phyloP scores from a whole-genome alignment of 2,329 filamentous ascomycete genomes.

The Trichophyton benhamiae region DNA sequence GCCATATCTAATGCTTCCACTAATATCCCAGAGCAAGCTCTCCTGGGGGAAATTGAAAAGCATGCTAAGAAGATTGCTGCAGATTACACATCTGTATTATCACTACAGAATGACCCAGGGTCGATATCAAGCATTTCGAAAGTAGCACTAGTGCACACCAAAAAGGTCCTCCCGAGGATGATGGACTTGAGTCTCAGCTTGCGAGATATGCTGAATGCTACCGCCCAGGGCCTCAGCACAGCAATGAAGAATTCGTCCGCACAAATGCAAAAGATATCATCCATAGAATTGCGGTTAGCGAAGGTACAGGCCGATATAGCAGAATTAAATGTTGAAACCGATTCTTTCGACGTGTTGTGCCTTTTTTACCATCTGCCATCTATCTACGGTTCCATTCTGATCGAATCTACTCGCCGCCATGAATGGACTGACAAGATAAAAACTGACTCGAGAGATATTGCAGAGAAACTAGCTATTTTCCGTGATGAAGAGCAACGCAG shows the following conservation, averaged over 20 bases:
- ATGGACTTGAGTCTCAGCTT: constrained; percentile 45
- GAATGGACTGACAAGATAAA: constrained; percentile 92
- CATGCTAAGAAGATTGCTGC: constrained; percentile 75
- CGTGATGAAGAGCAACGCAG: constrained; percentile 87
- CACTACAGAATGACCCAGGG: constrained; percentile 55
- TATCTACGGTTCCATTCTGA: constrained; percentile 77
- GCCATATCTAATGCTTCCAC: constrained; percentile 12
- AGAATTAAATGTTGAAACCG: constrained; percentile 60
- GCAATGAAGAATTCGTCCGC: constrained; percentile 53
- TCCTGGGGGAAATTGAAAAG: constrained; percentile 75
- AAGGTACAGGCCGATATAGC: constrained; percentile 61
- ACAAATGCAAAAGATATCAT: constrained; percentile 72
- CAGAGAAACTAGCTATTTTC: constrained; percentile 84
- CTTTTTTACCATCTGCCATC: constrained; percentile 73
- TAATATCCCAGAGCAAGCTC: constrained; percentile 47
- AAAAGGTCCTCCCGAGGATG: constrained; percentile 50
- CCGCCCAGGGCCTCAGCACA: constrained; percentile 54
- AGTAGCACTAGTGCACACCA: constrained; percentile 51
- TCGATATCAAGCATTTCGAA: constrained; percentile 50
- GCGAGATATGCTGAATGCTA: constrained; percentile 35
- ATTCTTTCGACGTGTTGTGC: constrained; percentile 68
- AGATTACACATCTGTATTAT: constrained; percentile 67
- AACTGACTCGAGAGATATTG: constrained; percentile 70
- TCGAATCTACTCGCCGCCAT: constrained; percentile 71
- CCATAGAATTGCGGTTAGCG: constrained; percentile 63